Conservation (phyloP, 2,329 filamentous ascomycete genomes). For the Aspergillus sp. region DNA sequence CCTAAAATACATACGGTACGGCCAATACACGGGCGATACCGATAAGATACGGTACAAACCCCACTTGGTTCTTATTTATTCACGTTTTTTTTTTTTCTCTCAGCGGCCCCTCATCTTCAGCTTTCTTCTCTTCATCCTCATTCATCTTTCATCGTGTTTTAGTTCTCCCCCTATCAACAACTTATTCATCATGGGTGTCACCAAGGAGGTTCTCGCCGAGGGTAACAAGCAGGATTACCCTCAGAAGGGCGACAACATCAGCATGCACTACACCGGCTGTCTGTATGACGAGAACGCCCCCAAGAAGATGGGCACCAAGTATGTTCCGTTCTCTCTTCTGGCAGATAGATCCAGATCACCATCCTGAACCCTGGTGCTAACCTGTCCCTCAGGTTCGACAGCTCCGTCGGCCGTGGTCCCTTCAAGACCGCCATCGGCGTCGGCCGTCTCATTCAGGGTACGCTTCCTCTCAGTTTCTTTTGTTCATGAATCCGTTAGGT, state of each 20-base stretch:
- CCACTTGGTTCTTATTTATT: neutral
- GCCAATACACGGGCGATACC: neutral
- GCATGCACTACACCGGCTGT: conserved; percentile 89
- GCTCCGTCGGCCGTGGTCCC: conserved; percentile 69
- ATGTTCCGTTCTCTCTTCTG: neutral
- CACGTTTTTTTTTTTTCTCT: neutral
- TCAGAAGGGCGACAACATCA: conserved; percentile 67
- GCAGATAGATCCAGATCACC: too few relatives aligned
- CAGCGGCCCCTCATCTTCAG: neutral
- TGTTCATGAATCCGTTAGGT: neutral
- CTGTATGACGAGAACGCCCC: conserved; percentile 66
- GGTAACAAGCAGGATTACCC: conserved; percentile 66
- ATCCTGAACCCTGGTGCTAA: neutral
- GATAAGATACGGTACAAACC: conserved; percentile 1
- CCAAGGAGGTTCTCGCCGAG: conserved; percentile 61
- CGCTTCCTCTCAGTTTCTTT: conserved; percentile 15
- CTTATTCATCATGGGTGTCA: conserved; percentile 64
- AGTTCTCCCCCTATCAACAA: neutral
- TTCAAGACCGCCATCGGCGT: conserved; percentile 78
- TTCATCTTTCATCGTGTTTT: neutral
- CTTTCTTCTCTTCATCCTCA: neutral
- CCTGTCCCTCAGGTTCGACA: conserved; percentile 71
- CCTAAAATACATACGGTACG: neutral
- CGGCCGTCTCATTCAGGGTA: conserved; percentile 84
- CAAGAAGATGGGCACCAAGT: conserved; percentile 59